phyloP scores from a whole-genome alignment of 1,284 basidiomycete genomes.

The Irpex sp. region DNA sequence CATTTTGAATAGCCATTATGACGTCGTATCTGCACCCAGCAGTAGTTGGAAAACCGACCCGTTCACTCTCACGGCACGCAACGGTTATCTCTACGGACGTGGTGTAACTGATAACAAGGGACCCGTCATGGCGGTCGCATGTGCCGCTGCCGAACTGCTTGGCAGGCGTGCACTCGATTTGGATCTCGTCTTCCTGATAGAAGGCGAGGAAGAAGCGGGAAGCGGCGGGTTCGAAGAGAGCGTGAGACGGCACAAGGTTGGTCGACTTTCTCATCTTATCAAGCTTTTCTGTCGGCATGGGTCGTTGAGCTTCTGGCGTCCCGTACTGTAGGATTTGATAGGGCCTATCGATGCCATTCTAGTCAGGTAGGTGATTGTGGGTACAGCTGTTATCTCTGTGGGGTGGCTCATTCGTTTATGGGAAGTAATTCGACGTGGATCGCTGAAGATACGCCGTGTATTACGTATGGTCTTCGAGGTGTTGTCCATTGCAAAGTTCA shows the following conservation, averaged over 20 bases:
- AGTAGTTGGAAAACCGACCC: slow-evolving; percentile 85
- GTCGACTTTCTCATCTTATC: slow-evolving; percentile 13
- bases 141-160: slow-evolving; percentile 82
- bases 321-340: slow-evolving; percentile 56
- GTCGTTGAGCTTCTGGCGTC: not conserved
- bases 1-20: slow-evolving; percentile 71
- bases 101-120: slow-evolving; percentile 94
- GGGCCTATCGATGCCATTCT: slow-evolving; percentile 85
- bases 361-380: slow-evolving; percentile 51
- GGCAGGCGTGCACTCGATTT: slow-evolving; percentile 72
- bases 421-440: slow-evolving; percentile 95
- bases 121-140: slow-evolving; percentile 88
- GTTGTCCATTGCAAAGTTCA: slow-evolving; percentile 83
- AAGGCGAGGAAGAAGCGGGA: slow-evolving; percentile 96
- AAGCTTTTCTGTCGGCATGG: slow-evolving; percentile 3
- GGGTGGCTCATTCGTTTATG: not conserved
- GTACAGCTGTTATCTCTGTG: not conserved
- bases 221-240: slow-evolving; percentile 81
- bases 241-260: slow-evolving; percentile 73
- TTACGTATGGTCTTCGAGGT: slow-evolving; percentile 93
- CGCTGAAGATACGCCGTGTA: slow-evolving; percentile 89
- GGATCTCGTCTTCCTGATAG: slow-evolving; percentile 89
- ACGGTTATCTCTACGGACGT: slow-evolving; percentile 93
- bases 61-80: slow-evolving; percentile 78
- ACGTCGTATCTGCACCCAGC: slow-evolving; percentile 79